Conservation (phyloP, 164 flowering plant species). For the Paratinospora sagittata region DNA sequence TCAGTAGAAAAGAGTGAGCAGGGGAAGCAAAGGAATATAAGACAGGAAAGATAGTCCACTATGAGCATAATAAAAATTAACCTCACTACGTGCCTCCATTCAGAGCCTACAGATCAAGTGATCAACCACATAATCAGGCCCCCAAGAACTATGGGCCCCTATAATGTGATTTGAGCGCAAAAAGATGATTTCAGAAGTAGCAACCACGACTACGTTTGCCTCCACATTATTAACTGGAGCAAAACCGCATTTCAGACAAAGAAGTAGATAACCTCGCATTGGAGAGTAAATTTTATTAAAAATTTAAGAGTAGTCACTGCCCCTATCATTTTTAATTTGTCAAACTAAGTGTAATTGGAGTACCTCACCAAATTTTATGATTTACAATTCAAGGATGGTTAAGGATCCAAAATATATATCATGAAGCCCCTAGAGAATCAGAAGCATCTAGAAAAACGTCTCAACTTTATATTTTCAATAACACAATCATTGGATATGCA, state of each 20-base stretch:
- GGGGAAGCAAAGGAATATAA: no score
- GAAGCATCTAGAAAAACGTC: neutral
- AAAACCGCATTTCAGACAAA: neutral
- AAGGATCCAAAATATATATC: neutral
- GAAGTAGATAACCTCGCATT: neutral
- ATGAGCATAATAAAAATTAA: no score
- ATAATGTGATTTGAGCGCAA: no score
- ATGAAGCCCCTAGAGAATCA: neutral
- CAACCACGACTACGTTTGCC: neutral
- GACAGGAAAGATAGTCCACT: no score
- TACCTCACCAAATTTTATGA: neutral
- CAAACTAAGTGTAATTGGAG: neutral
- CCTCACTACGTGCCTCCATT: no score
- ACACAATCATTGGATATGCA: neutral
- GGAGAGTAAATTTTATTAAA: neutral
- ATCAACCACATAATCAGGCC: no score
- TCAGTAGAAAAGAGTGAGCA: no score
- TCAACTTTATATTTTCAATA: neutral
- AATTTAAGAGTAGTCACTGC: no score
- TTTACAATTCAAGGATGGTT: neutral
- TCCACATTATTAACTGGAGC: neutral
- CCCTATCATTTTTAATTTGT: no score
- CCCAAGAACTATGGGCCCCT: no score
- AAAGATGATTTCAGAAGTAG: neutral
- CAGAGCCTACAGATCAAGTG: no score